Conservation (phyloP, 2,329 filamentous ascomycete genomes). For the Chaetomiaceae sp. region DNA sequence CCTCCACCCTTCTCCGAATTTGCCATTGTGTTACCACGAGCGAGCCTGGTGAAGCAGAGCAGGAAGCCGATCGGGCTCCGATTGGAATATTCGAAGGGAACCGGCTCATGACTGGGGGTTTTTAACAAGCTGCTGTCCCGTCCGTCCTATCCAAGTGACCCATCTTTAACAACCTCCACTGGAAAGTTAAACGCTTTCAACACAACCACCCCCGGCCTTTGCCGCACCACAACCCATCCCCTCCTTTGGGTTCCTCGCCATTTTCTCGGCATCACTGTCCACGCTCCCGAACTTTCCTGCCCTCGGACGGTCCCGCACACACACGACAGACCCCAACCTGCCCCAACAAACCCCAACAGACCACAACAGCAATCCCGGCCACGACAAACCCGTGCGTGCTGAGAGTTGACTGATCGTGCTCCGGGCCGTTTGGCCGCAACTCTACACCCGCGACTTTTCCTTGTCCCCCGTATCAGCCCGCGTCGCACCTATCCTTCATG, state of each 20-base stretch:
- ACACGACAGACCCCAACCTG: background rate
- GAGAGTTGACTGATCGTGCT: constrained; percentile 7
- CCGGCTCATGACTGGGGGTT: too few species aligned
- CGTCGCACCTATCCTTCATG: constrained; percentile 40
- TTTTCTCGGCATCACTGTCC: constrained; percentile 18
- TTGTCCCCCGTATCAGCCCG: constrained; percentile 7
- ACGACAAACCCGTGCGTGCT: background rate
- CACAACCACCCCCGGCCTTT: constrained; percentile 15
- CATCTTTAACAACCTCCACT: constrained; percentile 8
- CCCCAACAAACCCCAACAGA: background rate
- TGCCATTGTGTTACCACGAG: background rate
- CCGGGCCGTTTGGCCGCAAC: constrained; percentile 9
- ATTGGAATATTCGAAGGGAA: too few species aligned
- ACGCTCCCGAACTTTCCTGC: background rate
- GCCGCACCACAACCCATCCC: constrained; percentile 13
- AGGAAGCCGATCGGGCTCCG: constrained; percentile 15
- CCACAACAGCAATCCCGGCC: background rate
- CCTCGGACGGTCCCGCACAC: background rate
- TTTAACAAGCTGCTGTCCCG: too few species aligned
- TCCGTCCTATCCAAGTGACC: too few species aligned
- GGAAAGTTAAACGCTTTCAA: constrained; percentile 3
- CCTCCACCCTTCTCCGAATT: background rate
- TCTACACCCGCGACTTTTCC: background rate
- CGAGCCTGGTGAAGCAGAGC: background rate
- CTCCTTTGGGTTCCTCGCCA: constrained; percentile 10